Percentiles rank a stretch among this genome's conserved stretches.
phyloP scores from a whole-genome alignment of 306 rosid genomes.

The Pachyrhizus erosus region DNA sequence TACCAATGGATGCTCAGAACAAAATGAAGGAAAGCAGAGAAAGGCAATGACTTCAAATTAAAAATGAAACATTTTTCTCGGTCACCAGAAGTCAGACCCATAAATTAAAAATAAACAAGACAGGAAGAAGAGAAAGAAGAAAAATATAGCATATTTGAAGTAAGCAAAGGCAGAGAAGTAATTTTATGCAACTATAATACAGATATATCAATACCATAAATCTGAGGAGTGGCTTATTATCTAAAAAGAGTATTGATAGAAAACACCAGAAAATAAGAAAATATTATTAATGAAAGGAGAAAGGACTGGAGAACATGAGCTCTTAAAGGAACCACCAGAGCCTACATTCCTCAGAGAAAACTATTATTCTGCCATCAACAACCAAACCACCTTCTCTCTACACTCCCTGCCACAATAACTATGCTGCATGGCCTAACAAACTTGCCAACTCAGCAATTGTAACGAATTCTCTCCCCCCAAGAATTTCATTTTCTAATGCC shows the following conservation, averaged over 20 bases:
- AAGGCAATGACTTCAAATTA: conserved; percentile 2
- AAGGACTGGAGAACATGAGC: not conserved
- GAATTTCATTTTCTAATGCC: too few species aligned
- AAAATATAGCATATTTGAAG: not conserved
- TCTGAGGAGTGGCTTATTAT: not conserved
- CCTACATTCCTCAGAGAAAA: not conserved
- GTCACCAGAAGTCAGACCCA: not conserved
- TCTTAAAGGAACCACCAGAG: not conserved
- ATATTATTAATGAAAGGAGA: not conserved
- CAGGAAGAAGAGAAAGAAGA: not conserved
- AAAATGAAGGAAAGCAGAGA: conserved; percentile 20
- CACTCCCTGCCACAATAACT: not conserved
- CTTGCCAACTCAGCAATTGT: not conserved
- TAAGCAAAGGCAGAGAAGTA: not conserved
- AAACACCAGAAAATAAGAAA: not conserved
- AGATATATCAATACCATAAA: not conserved
- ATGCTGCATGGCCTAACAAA: not conserved
- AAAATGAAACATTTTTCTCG: not conserved
- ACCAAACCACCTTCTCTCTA: not conserved
- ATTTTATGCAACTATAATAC: conserved; percentile 6
- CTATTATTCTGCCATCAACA: not conserved
- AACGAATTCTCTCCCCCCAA: not conserved
- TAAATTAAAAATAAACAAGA: conserved; percentile 19
- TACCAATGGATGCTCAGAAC: conserved; percentile 7
- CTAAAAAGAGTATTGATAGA: not conserved